Evolutionary conservation across 1,284 basidiomycete genomes (phyloP).

Genomic region (Inonotus obliquus): DNA sequence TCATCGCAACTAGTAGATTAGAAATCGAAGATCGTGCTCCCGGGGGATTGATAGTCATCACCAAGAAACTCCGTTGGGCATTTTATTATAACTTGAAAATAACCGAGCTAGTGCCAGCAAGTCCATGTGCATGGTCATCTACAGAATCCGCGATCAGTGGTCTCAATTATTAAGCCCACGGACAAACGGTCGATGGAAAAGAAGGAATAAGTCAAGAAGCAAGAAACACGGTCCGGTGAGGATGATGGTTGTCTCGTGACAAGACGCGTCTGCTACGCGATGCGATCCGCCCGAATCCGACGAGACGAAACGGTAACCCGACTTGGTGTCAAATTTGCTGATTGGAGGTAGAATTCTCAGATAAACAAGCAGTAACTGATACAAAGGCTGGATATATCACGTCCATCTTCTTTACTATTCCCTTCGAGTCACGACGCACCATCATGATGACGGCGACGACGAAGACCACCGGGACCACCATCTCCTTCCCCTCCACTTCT

Average conservation of each 20-base stretch:
- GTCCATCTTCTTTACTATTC: neutral
- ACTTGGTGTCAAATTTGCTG: too few species aligned
- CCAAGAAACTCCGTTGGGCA: neutral
- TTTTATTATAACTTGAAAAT: neutral
- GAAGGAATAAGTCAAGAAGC: neutral
- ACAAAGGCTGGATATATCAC: neutral
- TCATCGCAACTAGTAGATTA: neutral
- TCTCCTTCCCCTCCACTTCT: neutral
- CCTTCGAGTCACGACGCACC: neutral
- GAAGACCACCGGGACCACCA: too few species aligned
- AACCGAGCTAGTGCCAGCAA: too few species aligned
- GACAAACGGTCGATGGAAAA: neutral
- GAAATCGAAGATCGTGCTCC: neutral
- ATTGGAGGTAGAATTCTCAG: neutral
- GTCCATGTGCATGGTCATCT: too few species aligned
- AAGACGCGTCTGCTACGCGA: too few species aligned
- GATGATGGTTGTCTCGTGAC: neutral
- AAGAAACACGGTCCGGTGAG: neutral
- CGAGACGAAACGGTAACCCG: neutral
- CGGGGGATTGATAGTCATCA: neutral
- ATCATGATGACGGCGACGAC: neutral
- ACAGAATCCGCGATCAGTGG: too few species aligned
- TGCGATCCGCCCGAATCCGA: too few species aligned
- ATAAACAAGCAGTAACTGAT: neutral
- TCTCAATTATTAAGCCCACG: too few species aligned